A percentile compares a stretch with the other conserved stretches of the same genome.
phyloP scores from a whole-genome alignment of 208 protist species.

The Wallacemonas sp. region DNA sequence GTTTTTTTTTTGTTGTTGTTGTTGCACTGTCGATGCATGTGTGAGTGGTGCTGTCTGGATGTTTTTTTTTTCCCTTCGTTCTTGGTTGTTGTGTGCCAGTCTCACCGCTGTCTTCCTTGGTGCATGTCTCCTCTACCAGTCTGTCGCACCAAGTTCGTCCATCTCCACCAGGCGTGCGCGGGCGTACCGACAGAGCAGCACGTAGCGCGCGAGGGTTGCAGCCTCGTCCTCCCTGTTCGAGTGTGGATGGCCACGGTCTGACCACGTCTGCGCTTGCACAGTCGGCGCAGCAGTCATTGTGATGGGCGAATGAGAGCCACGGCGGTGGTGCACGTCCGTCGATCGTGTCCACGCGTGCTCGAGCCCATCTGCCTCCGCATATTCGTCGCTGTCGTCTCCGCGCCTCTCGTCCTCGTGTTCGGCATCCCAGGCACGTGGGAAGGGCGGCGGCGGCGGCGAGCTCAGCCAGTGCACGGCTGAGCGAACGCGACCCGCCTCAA shows the following conservation, averaged over 20 bases:
- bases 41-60: neutral
- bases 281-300: no score
- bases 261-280: no score
- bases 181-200: slow-evolving; percentile 1
- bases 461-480: no score
- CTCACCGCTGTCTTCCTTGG: neutral
- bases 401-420: neutral
- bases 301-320: no score
- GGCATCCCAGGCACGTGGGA: slow-evolving; percentile 7
- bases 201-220: neutral
- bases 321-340: no score
- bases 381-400: neutral
- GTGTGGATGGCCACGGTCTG: no score
- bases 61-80: slow-evolving; percentile 22
- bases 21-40: neutral
- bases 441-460: neutral
- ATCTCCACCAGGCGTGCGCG: neutral
- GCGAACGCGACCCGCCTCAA: no score
- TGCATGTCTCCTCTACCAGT: neutral
- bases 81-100: neutral
- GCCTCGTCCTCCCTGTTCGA: neutral
- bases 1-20: slow-evolving; percentile 5
- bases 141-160: neutral
- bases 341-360: no score
- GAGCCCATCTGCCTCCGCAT: no score